Base-by-base conservation (phyloP, 176 grass and related monocot genomes). In the Areca catechu region DNA sequence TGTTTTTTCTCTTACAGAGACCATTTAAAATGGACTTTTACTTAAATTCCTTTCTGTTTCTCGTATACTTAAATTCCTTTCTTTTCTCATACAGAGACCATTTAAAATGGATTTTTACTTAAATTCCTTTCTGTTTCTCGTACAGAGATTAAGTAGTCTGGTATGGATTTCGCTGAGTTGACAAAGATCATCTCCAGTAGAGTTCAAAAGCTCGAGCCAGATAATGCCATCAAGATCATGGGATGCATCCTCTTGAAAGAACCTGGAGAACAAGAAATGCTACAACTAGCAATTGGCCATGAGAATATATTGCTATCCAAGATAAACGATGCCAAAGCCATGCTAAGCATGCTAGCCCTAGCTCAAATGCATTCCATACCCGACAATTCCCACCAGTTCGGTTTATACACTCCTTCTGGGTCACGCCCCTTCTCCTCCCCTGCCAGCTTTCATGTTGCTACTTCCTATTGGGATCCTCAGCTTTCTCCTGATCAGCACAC, bases 151-250 rank as follows among this genome's bases (percentile, higher is more conserved):
- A 28, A 56, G 70, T 63, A 53, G 12, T 59, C 48, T 61, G 53
- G 69, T 57, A 75, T 82, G 89, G 68, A 20, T 55, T 49, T 62
- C 7, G 62, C 58, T 2, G 74, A 86, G 22, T 76, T 58, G 15
- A 66, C 49, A 20, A 74, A 19, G n/a, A 69, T 52, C 17, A n/a
- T 88, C 15, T 54, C 78, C 3, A 51, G 20, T 15, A 63, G 63
- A 47, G 51, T 81, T 22, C 22, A 21, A 7, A 54, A 20, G 48
- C 19, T 76, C 12, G 67, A 70, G 14, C 67, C 70, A 3, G 71
- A 63, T 47, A 50, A 70, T 23, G 49, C 70, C 5, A 43, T 59
- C 3, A 17, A 19, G 50, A 74, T 83, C 5, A 68, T 75, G 22
- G 60, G 66, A 12, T 75, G 78, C 24, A 63, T 84, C 19, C n/a